These are phyloP conservation scores for Grosmannia serpens DNA, from an alignment of 2,329 filamentous ascomycete genomes.

Conservation along the genomic window DNA sequence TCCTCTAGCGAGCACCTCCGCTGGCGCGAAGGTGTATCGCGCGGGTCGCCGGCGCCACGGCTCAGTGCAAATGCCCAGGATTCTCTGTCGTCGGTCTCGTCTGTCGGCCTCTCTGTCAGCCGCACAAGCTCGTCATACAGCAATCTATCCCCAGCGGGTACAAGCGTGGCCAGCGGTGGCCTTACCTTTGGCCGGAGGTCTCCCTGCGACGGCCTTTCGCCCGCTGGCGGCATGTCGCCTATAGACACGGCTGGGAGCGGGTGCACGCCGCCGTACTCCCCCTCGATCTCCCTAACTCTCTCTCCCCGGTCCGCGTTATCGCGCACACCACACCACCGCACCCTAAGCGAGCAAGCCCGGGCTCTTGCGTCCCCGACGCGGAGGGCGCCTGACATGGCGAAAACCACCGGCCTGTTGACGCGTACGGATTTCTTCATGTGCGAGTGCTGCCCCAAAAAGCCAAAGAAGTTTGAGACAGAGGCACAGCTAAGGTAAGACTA, in stretches of 20 bases:
- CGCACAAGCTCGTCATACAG: slow-evolving; percentile 38
- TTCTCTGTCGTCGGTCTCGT: slow-evolving; percentile 31
- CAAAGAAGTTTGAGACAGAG: slow-evolving; percentile 81
- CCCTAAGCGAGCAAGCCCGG: slow-evolving; percentile 28
- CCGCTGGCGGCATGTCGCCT: slow-evolving; percentile 37
- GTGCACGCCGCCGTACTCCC: slow-evolving; percentile 36
- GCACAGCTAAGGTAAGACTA: slow-evolving; percentile 62
- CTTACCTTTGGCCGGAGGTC: slow-evolving; percentile 33
- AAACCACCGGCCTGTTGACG: slow-evolving; percentile 30
- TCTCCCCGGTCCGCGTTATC: slow-evolving; percentile 37
- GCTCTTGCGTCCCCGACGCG: slow-evolving; percentile 33
- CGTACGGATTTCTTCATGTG: slow-evolving; percentile 50
- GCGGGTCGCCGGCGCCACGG: slow-evolving; percentile 41
- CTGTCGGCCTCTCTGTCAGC: slow-evolving; percentile 19
- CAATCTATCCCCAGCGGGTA: slow-evolving; percentile 30
- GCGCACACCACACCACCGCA: slow-evolving; percentile 32
- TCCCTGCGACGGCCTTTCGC: slow-evolving; percentile 30
- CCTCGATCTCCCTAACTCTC: slow-evolving; percentile 35
- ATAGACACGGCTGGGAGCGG: slow-evolving; percentile 22
- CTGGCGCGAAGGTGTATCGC: slow-evolving; percentile 34
- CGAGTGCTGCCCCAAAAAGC: slow-evolving; percentile 94
- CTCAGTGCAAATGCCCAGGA: slow-evolving; percentile 34
- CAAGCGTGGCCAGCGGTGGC: slow-evolving; percentile 28
- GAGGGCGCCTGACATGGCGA: slow-evolving; percentile 35
- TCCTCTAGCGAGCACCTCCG: slow-evolving; percentile 32